phyloP scores from a whole-genome alignment of 202 grass and related monocot species.

The Dendrocalamus latiflorus region DNA sequence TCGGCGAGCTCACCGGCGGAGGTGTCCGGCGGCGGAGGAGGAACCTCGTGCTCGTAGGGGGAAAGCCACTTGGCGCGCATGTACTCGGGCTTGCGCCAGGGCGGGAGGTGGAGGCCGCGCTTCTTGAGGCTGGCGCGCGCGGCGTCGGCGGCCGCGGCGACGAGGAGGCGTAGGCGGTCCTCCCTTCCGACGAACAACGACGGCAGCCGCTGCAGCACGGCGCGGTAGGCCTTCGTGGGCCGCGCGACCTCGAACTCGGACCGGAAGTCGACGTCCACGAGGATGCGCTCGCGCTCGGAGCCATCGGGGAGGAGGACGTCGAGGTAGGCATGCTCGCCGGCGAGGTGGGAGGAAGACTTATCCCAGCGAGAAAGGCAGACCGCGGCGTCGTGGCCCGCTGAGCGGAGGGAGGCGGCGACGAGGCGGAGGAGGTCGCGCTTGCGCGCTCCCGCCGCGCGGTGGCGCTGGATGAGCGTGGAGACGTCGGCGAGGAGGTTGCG shows the following conservation, averaged over 20 bases:
- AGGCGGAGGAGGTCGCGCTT: constrained; percentile 44
- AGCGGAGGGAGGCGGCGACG: constrained; percentile 39
- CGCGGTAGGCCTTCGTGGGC: constrained; percentile 59
- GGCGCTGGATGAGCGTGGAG: constrained; percentile 28
- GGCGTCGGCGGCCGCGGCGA: constrained; percentile 50
- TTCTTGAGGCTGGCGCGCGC: constrained; percentile 63
- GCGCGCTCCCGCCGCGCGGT: constrained; percentile 25
- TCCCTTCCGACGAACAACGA: constrained; percentile 67
- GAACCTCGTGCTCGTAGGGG: constrained; percentile 35
- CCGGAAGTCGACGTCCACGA: constrained; percentile 75
- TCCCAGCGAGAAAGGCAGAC: constrained; percentile 67
- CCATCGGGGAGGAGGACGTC: constrained; percentile 53
- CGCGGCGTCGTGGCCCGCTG: constrained; percentile 50
- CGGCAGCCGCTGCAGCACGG: constrained; percentile 57
- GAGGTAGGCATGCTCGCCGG: constrained; percentile 68
- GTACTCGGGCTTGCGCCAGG: constrained; percentile 86
- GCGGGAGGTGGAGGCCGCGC: constrained; percentile 67
- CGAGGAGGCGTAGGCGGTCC: constrained; percentile 58
- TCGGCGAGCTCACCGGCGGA: too few species aligned
- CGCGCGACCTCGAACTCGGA: constrained; percentile 77
- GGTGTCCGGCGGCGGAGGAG: too few species aligned
- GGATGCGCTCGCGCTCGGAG: constrained; percentile 43
- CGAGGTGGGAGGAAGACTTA: constrained; percentile 40
- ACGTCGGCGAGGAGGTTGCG: constrained; percentile 80
- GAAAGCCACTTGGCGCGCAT: constrained; percentile 93